Percentiles rank a stretch among this genome's conserved stretches.
Conservation (phyloP, 768 basidiomycete species). For the Cystofilobasidium capitatum region DNA sequence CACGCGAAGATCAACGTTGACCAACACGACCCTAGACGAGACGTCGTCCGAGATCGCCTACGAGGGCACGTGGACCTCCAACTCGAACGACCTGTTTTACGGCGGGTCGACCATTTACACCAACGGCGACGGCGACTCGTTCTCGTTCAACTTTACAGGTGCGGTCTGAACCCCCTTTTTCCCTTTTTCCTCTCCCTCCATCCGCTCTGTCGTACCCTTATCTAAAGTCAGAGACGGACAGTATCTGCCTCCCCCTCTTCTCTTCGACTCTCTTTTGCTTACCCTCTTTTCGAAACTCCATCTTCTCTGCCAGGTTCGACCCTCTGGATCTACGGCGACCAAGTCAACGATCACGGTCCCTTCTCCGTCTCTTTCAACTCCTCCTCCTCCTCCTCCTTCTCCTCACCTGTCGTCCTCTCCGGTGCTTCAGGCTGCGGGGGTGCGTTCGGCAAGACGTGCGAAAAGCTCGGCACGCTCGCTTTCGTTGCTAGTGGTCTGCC, state of each 20-base stretch:
- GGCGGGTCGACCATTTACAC: slow-evolving; percentile 36
- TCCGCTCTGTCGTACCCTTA: background rate
- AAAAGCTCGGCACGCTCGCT: slow-evolving; percentile 37
- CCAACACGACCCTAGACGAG: slow-evolving; percentile 37
- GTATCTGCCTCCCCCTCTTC: background rate
- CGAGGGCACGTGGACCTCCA: slow-evolving; percentile 34
- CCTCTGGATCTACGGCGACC: slow-evolving; percentile 38
- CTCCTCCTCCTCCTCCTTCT: slow-evolving; percentile 24
- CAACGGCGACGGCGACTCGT: slow-evolving; percentile 30
- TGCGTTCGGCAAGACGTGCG: slow-evolving; percentile 33
- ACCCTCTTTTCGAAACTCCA: background rate
- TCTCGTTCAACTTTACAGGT: slow-evolving; percentile 33
- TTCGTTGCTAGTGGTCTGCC: slow-evolving; percentile 30
- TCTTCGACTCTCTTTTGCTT: background rate
- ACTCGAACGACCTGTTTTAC: slow-evolving; percentile 33
- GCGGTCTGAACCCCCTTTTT: background rate
- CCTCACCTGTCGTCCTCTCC: slow-evolving; percentile 26
- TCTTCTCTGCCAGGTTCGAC: slow-evolving; percentile 31
- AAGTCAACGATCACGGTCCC: slow-evolving; percentile 39
- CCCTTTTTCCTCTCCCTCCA: background rate
- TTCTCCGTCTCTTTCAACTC: slow-evolving; percentile 32
- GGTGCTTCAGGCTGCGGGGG: slow-evolving; percentile 35
- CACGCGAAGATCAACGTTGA: slow-evolving; percentile 30
- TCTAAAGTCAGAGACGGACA: no score
- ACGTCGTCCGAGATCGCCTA: slow-evolving; percentile 30